A percentile compares a stretch with the other conserved stretches of the same genome.
Evolutionary conservation across 495 filamentous ascomycete genomes (phyloP).

Genomic region (Neurospora tetraspora): DNA sequence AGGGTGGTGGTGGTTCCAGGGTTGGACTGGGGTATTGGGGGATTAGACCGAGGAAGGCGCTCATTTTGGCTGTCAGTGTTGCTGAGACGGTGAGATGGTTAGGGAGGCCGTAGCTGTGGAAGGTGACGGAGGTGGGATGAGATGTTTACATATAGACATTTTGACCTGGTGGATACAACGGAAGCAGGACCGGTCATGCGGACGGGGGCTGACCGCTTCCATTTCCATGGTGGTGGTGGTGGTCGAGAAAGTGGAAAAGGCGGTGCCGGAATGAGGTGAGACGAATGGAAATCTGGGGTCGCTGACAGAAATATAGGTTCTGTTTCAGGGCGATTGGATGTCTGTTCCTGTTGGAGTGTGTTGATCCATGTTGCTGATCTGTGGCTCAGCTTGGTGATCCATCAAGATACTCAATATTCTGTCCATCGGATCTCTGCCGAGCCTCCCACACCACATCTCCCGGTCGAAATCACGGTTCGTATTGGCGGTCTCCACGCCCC

Average conservation of each 20-base stretch:
- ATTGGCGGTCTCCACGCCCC: background rate
- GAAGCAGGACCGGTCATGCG: background rate
- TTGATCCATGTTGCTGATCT: background rate
- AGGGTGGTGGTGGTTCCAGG: conserved; percentile 1
- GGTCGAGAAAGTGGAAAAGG: background rate
- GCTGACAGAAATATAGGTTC: background rate
- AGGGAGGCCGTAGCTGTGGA: background rate
- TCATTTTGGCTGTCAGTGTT: conserved; percentile 8
- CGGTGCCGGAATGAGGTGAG: background rate
- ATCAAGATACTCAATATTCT: background rate
- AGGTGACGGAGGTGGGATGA: background rate
- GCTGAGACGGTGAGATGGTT: background rate
- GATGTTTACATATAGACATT: background rate
- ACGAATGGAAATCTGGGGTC: background rate
- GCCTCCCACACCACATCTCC: background rate
- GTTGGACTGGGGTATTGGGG: conserved; percentile 4
- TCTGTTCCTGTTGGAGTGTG: background rate
- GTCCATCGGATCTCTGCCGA: background rate
- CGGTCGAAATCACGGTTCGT: background rate
- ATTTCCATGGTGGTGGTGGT: background rate
- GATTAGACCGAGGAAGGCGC: conserved; percentile 14
- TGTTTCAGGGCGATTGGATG: background rate
- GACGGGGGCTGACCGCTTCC: background rate
- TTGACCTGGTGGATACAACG: background rate
- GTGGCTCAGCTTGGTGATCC: background rate